These are phyloP conservation scores for Coemansia sp. DNA, from an alignment of 192 early-diverging fungal species.

Conservation along the genomic window DNA sequence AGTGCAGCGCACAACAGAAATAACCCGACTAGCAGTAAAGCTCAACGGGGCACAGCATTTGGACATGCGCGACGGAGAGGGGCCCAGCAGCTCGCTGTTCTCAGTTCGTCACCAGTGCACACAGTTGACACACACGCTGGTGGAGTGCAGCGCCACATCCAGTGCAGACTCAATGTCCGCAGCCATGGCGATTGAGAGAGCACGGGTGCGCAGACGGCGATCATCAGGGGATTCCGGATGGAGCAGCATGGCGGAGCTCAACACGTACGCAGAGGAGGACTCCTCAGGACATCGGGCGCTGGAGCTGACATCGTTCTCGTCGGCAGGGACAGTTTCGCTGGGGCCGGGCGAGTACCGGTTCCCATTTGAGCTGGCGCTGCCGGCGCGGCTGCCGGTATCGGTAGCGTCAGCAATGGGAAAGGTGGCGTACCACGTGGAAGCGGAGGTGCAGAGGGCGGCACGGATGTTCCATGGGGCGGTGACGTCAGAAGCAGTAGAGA, in stretches of 20 bases:
- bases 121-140: conserved; percentile 21
- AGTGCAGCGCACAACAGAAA: conserved; percentile 9
- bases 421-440: conserved; percentile 18
- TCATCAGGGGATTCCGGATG: conserved; percentile 1
- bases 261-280: conserved; percentile 8
- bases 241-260: conserved; percentile 7
- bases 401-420: conserved; percentile 28
- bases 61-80: conserved; percentile 34
- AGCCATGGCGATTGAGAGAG: conserved; percentile 7
- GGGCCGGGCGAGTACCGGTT: conserved; percentile 38
- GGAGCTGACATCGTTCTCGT: conserved; percentile 2
- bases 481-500: conserved; percentile 7
- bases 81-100: conserved; percentile 25
- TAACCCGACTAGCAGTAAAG: conserved; percentile 19
- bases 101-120: conserved; percentile 18
- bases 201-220: conserved; percentile 5
- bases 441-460: conserved; percentile 7
- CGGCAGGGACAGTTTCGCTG: conserved; percentile 6
- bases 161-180: conserved; percentile 9
- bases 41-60: conserved; percentile 29
- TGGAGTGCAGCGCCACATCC: conserved; percentile 2
- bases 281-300: background rate
- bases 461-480: conserved; percentile 14
- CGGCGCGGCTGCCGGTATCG: conserved; percentile 25
- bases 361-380: conserved; percentile 40